Percentiles rank a stretch among this genome's conserved stretches.
Conservation (phyloP, 2,329 filamentous ascomycete species). For the Cercospora zeae-maydis region DNA sequence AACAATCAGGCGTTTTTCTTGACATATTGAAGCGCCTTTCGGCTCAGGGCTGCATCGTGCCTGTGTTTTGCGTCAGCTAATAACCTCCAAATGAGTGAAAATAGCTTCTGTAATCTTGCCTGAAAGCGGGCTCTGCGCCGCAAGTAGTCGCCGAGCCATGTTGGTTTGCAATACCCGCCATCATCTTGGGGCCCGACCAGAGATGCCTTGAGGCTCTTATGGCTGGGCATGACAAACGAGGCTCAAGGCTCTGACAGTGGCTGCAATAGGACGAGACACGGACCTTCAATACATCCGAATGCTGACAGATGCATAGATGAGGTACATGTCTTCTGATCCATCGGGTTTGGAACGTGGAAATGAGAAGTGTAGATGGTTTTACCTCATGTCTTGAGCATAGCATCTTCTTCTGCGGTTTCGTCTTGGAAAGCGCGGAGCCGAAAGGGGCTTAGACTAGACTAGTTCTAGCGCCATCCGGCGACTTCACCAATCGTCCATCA, state of each 20-base stretch:
- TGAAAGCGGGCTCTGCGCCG: background rate
- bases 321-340: slow-evolving; percentile 11
- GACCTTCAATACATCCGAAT: slow-evolving; percentile 22
- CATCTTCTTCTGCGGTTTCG: slow-evolving; percentile 4
- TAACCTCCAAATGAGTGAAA: background rate
- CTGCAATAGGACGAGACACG: slow-evolving; percentile 19
- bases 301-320: slow-evolving; percentile 12
- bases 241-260: slow-evolving; percentile 17
- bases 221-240: slow-evolving; percentile 10
- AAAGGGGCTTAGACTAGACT: slow-evolving; percentile 15
- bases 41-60: background rate
- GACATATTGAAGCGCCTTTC: background rate
- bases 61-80: background rate
- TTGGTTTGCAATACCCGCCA: background rate
- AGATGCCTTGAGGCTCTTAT: slow-evolving; percentile 5
- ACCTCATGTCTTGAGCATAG: background rate
- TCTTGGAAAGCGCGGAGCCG: background rate
- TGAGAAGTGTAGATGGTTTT: slow-evolving; percentile 13
- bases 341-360: slow-evolving; percentile 15
- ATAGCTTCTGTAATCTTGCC: background rate
- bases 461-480: background rate
- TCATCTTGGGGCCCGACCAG: slow-evolving; percentile 4
- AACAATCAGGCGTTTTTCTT: background rate
- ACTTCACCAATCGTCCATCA: background rate
- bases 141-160: background rate